Conservation (phyloP, 169 alveolate species). For the Plasmodium vivax region DNA sequence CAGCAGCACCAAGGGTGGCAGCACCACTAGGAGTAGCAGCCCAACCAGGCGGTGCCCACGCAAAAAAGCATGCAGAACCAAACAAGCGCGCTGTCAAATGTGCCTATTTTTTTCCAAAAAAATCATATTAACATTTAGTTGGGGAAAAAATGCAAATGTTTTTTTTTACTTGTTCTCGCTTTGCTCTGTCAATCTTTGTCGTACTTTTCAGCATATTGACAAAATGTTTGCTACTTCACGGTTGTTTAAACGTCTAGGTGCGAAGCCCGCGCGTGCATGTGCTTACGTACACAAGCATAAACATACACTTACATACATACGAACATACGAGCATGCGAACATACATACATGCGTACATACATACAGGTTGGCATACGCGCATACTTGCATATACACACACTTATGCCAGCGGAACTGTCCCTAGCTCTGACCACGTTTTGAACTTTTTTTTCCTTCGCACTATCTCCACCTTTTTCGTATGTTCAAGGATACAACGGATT, state of each 20-base stretch:
- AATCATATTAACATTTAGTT: neutral
- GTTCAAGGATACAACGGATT: constrained; percentile 18
- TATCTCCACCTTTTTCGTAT: constrained; percentile 12
- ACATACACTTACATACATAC: neutral
- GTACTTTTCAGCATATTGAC: constrained; percentile 75
- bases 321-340: neutral
- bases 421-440: neutral
- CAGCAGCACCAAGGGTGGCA: neutral
- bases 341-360: neutral
- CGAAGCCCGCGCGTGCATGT: neutral
- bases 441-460: neutral
- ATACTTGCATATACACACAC: neutral
- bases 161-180: constrained; percentile 72
- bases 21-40: neutral
- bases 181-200: constrained; percentile 48
- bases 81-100: neutral
- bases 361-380: neutral
- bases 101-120: neutral
- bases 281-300: neutral
- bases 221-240: constrained; percentile 28
- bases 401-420: neutral
- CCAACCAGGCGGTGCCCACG: neutral
- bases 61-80: neutral
- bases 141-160: neutral
- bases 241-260: constrained; percentile 23